Percentiles rank a stretch among this genome's conserved stretches.
Conservation (phyloP, 345 rosid species). For the Populus euphratica region DNA sequence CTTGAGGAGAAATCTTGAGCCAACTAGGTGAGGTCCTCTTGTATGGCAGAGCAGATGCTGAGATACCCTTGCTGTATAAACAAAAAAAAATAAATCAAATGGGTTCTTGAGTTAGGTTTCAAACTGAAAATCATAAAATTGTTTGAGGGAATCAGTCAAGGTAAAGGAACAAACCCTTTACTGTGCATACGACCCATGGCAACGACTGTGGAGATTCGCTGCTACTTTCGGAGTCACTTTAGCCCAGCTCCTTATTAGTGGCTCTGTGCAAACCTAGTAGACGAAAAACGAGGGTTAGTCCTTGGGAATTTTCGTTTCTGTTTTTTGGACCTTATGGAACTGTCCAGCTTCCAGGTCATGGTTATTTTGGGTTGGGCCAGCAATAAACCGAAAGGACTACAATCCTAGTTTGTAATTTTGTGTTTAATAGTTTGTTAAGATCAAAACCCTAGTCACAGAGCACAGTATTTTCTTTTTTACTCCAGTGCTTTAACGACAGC, state of each 20-base stretch:
- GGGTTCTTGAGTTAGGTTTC: not conserved
- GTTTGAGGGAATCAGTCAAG: not conserved
- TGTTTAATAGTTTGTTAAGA: too few relatives aligned
- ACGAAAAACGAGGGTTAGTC: not conserved
- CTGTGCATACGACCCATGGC: constrained; percentile 89
- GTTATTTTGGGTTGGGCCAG: not conserved
- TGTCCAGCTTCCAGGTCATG: not conserved
- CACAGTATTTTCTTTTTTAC: too few relatives aligned
- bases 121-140: not conserved
- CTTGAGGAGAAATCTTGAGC: constrained; percentile 63
- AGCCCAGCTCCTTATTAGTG: not conserved
- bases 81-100: not conserved
- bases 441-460: too few relatives aligned
- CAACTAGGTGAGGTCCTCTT: constrained; percentile 75
- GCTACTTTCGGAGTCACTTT: not conserved
- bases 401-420: too few relatives aligned
- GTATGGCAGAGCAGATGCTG: constrained; percentile 85
- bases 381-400: not conserved
- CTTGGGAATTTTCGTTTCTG: not conserved
- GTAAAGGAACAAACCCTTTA: constrained; percentile 39
- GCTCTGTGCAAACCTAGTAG: not conserved
- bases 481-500: too few relatives aligned
- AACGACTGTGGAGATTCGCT: not conserved
- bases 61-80: constrained; percentile 61
- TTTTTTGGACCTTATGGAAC: not conserved